phyloP scores from a whole-genome alignment of 306 rosid genomes.

The Begonia fuchsioides region DNA sequence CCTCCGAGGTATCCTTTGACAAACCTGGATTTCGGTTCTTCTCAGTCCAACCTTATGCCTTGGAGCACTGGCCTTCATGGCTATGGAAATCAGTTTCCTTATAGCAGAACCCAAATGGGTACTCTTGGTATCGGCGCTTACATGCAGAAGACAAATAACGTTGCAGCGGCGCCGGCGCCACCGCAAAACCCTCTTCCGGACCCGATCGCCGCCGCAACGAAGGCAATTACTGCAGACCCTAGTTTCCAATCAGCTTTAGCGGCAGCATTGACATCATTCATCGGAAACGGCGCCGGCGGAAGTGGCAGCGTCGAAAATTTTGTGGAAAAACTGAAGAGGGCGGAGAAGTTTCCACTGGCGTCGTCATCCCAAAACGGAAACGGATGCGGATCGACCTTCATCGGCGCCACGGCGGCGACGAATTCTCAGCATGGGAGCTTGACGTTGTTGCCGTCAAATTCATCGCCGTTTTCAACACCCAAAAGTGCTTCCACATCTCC shows the following conservation, averaged over 20 bases:
- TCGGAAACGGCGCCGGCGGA: conserved; percentile 23
- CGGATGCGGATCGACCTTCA: conserved; percentile 39
- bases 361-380: conserved; percentile 13
- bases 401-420: conserved; percentile 14
- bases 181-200: conserved; percentile 14
- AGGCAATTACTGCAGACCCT: conserved; percentile 73
- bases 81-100: conserved; percentile 10
- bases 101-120: conserved; percentile 13
- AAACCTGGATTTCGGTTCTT: conserved; percentile 42
- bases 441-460: conserved; percentile 26
- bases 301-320: conserved; percentile 17
- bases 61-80: conserved; percentile 45
- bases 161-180: neutral
- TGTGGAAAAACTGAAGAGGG: conserved; percentile 30
- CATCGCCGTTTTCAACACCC: conserved; percentile 44
- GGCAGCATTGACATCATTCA: conserved; percentile 59
- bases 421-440: conserved; percentile 23
- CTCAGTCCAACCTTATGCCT: conserved; percentile 25
- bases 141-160: conserved; percentile 23
- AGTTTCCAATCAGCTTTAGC: conserved; percentile 76
- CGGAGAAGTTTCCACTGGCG: conserved; percentile 19
- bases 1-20: conserved; percentile 34
- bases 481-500: conserved; percentile 57
- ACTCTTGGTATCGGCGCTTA: conserved; percentile 23
- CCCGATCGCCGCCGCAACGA: conserved; percentile 77